phyloP scores from a whole-genome alignment of 163 green algal species.

The Smithsoniella earleae region DNA sequence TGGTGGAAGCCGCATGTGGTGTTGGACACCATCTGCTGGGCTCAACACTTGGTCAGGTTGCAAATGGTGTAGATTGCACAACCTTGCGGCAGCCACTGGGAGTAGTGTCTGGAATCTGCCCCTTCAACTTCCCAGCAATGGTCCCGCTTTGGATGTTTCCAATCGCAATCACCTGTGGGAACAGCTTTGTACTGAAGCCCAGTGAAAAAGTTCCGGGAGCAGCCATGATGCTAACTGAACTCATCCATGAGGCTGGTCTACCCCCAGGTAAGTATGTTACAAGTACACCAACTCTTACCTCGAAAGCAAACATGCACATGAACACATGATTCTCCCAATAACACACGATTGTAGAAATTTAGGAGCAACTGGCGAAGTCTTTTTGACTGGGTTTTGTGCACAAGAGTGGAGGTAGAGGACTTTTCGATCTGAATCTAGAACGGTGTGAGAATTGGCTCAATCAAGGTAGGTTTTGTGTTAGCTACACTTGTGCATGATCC shows the following conservation, averaged over 20 bases:
- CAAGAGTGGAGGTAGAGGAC: too few relatives aligned
- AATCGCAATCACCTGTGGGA: conserved; percentile 69
- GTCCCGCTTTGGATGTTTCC: conserved; percentile 90
- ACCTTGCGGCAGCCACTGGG: conserved; percentile 82
- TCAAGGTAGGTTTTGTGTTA: too few relatives aligned
- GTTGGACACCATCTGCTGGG: conserved; percentile 10
- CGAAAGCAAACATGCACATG: too few relatives aligned
- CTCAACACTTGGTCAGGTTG: conserved; percentile 42
- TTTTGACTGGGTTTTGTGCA: too few relatives aligned
- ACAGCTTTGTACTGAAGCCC: conserved; percentile 91
- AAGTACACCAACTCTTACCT: too few relatives aligned
- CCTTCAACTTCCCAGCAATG: conserved; percentile 96
- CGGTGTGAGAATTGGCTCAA: too few relatives aligned
- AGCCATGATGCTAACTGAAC: conserved; percentile 76
- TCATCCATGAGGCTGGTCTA: conserved; percentile 78
- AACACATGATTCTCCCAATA: too few relatives aligned
- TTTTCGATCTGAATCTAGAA: too few relatives aligned
- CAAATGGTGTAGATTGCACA: conserved; percentile 86
- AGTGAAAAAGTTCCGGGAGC: conserved; percentile 72
- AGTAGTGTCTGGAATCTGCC: conserved; percentile 83
- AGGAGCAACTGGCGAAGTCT: too few relatives aligned
- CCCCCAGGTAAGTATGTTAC: too few relatives aligned
- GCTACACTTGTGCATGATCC: too few relatives aligned
- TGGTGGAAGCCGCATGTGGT: conserved; percentile 12
- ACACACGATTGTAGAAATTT: too few relatives aligned